A percentile compares a stretch with the other conserved stretches of the same genome.
Evolutionary conservation across 441 rosid genomes (phyloP).

Genomic region (Euphorbia corollata): DNA sequence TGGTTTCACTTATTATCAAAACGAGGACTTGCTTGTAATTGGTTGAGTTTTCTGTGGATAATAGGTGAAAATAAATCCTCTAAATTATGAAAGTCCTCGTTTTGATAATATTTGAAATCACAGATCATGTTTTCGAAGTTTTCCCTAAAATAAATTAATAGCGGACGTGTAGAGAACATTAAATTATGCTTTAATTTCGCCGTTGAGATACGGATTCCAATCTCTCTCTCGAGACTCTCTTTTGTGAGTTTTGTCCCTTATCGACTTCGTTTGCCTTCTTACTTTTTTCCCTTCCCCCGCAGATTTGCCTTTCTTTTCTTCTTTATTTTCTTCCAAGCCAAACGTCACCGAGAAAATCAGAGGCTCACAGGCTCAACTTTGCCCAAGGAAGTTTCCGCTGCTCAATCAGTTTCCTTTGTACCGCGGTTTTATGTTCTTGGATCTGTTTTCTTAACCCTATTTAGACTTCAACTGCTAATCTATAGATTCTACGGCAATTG

Average conservation of each 20-base stretch:
- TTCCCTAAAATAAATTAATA: constrained; percentile 19
- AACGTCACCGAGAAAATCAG: constrained; percentile 23
- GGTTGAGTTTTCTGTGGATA: too few relatives aligned
- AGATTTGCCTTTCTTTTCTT: constrained; percentile 26
- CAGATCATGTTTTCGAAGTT: too few relatives aligned
- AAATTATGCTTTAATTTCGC: constrained; percentile 43
- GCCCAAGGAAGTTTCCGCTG: not conserved
- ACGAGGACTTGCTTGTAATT: too few relatives aligned
- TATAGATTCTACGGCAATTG: constrained; percentile 12
- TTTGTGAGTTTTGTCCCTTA: constrained; percentile 33
- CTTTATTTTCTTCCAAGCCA: constrained; percentile 16
- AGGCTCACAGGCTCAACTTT: not conserved
- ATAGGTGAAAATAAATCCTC: too few relatives aligned
- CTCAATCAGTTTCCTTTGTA: not conserved
- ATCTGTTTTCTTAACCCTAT: constrained; percentile 14
- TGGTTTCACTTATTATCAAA: too few relatives aligned
- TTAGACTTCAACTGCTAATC: constrained; percentile 17
- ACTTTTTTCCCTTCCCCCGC: constrained; percentile 10
- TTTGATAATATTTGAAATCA: too few relatives aligned
- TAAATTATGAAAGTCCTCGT: too few relatives aligned
- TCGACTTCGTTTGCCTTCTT: constrained; percentile 32
- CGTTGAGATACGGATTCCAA: constrained; percentile 48
- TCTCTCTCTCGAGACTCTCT: constrained; percentile 35
- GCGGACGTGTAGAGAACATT: constrained; percentile 51
- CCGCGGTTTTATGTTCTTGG: not conserved